Base-by-base conservation (phyloP, 129 eudicot species). In the Flaveria bidentis region DNA sequence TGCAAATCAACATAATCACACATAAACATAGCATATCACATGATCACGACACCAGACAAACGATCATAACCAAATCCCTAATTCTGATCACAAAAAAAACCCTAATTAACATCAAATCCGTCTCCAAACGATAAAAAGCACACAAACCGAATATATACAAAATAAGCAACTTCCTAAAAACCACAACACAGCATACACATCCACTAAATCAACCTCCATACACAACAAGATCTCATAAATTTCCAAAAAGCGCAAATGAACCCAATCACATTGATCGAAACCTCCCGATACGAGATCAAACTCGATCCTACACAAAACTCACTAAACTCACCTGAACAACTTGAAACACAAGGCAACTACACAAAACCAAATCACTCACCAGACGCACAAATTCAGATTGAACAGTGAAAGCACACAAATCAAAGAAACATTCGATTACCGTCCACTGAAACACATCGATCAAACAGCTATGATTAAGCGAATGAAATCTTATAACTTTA, bases 21-120 rank as follows among this genome's bases (percentile, higher is more conserved):
- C 23, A 45, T 49, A 22, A 41, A 10, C 4, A 5, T 5, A 39
- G 28, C 42, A 39, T 17, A 45, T 18, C 28, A 26, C 28, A 26
- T 26, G 2, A 26, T 26, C 2, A 9, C 11, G 51, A 68, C n/a
- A 60, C 20, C 17, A 17, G 26, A 13, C 17, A 42, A 50, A 25
- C 18, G 9, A 20, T 49, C 15, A 77, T 49, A 39, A 23, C 18
- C 12, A 69, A 78, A 69, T 15, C 76, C 76, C 76, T 78, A 68
- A 57, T 57, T 69, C 4, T 41, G 42, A 57, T 39, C 4, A 44
- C 70, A 41, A 46, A 13, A 42, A 67, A 77, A 69, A 78, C 81
- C 70, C 81, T 78, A 78, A 69, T 69, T 69, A 39, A 51, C 4
- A 41, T 41, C 56, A 69, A 45, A 30, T 5, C 36, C 50, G 44